Conservation (phyloP, 2,329 filamentous ascomycete species). For the Penicillium sp. region DNA sequence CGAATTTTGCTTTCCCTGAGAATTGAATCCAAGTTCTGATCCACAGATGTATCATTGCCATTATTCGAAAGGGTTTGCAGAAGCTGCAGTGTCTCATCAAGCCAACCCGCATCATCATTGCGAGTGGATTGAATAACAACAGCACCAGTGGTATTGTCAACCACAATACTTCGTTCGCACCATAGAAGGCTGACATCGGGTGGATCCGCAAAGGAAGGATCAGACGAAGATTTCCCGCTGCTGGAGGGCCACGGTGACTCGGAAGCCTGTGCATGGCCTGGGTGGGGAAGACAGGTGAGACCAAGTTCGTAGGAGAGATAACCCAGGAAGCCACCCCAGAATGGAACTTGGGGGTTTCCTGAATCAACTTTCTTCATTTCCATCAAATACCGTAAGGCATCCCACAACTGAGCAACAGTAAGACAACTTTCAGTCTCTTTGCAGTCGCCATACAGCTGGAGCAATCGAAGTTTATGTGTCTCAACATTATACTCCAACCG, state of each 20-base stretch:
- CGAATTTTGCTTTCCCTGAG: constrained; percentile 27
- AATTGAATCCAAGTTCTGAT: constrained; percentile 30
- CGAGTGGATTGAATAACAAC: constrained; percentile 67
- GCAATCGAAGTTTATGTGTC: constrained; percentile 19
- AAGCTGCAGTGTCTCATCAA: constrained; percentile 27
- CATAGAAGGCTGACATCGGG: constrained; percentile 75
- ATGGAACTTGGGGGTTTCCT: constrained; percentile 49
- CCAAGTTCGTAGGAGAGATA: constrained; percentile 84
- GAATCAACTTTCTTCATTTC: constrained; percentile 37
- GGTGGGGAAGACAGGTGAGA: constrained; percentile 53
- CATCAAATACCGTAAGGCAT: constrained; percentile 38
- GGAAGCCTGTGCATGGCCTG: constrained; percentile 36
- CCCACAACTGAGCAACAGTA: constrained; percentile 31
- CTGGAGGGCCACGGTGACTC: background rate
- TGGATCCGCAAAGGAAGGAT: constrained; percentile 35
- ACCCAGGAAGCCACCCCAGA: constrained; percentile 81
- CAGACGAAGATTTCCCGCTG: background rate
- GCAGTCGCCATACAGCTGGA: constrained; percentile 15
- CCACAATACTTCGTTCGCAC: constrained; percentile 71
- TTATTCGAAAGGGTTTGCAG: constrained; percentile 19
- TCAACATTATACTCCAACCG: constrained; percentile 34
- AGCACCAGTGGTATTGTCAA: constrained; percentile 65
- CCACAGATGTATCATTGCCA: constrained; percentile 8
- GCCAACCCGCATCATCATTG: constrained; percentile 48
- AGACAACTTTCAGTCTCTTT: constrained; percentile 16